These are phyloP conservation scores for Penicillium frequentans DNA, from an alignment of 2,329 filamentous ascomycete species.

Conservation along the genomic window DNA sequence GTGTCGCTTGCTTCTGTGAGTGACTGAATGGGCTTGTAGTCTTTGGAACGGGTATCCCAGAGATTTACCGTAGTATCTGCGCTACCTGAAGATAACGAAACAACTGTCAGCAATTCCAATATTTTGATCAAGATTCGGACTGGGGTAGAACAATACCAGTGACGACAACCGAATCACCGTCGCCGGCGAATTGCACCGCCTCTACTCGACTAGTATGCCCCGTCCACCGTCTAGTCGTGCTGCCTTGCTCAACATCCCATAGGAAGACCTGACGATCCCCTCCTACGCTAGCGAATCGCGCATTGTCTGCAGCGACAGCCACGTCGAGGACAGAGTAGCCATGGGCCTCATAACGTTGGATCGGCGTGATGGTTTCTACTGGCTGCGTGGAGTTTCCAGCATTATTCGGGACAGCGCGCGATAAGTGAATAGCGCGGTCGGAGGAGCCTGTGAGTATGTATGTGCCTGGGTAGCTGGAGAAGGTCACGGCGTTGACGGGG, in stretches of 20 bases:
- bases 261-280: constrained; percentile 90
- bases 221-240: constrained; percentile 72
- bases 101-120: neutral
- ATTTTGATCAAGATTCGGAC: neutral
- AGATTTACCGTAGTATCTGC: constrained; percentile 45
- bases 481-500: constrained; percentile 70
- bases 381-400: constrained; percentile 33
- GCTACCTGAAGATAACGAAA: constrained; percentile 33
- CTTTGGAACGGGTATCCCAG: constrained; percentile 43
- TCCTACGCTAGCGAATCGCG: constrained; percentile 80
- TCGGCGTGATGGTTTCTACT: constrained; percentile 53
- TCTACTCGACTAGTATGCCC: constrained; percentile 76
- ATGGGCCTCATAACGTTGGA: constrained; percentile 87
- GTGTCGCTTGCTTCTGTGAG: constrained; percentile 43
- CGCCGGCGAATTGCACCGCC: constrained; percentile 74
- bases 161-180: constrained; percentile 70
- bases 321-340: constrained; percentile 90
- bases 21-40: constrained; percentile 44
- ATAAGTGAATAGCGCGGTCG: constrained; percentile 82
- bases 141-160: constrained; percentile 46
- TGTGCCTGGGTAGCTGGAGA: constrained; percentile 70
- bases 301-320: constrained; percentile 70
- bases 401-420: constrained; percentile 59
- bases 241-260: constrained; percentile 85
- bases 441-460: constrained; percentile 83